These are phyloP conservation scores for Mortierella sp. DNA, from an alignment of 371 early-diverging fungal species.

Conservation along the genomic window DNA sequence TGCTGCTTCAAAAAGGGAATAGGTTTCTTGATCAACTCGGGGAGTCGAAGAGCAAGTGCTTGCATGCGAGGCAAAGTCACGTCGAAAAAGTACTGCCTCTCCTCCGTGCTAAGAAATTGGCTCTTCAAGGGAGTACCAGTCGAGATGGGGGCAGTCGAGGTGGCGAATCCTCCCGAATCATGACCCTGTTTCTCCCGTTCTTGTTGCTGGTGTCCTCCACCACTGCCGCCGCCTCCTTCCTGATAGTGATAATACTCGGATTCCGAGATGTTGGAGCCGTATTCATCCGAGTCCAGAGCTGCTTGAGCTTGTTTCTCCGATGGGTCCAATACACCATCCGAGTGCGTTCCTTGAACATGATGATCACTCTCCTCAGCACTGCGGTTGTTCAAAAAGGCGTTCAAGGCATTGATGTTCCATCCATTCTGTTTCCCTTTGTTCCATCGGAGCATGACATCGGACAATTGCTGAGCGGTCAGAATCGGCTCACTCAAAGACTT, in stretches of 20 bases:
- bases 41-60: constrained; percentile 35
- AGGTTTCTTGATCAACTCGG: constrained; percentile 35
- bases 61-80: constrained; percentile 47
- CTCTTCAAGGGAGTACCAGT: constrained; percentile 13
- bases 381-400: constrained; percentile 38
- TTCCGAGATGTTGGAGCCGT: constrained; percentile 14
- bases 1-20: constrained; percentile 48
- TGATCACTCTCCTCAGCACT: constrained; percentile 6
- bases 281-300: constrained; percentile 14
- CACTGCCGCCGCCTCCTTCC: neutral
- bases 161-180: neutral
- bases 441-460: constrained; percentile 42
- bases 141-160: too few relatives aligned
- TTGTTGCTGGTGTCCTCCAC: neutral
- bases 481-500: constrained; percentile 29
- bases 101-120: constrained; percentile 31
- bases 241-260: neutral
- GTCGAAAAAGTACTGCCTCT: constrained; percentile 42
- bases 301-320: constrained; percentile 6
- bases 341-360: constrained; percentile 9
- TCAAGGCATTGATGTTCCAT: constrained; percentile 45
- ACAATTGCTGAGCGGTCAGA: constrained; percentile 25
- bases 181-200: neutral
- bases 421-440: constrained; percentile 24
- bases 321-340: constrained; percentile 11